These are phyloP conservation scores for Boeremia lycopersici DNA, from an alignment of 2,329 filamentous ascomycete genomes.

Conservation along the genomic window DNA sequence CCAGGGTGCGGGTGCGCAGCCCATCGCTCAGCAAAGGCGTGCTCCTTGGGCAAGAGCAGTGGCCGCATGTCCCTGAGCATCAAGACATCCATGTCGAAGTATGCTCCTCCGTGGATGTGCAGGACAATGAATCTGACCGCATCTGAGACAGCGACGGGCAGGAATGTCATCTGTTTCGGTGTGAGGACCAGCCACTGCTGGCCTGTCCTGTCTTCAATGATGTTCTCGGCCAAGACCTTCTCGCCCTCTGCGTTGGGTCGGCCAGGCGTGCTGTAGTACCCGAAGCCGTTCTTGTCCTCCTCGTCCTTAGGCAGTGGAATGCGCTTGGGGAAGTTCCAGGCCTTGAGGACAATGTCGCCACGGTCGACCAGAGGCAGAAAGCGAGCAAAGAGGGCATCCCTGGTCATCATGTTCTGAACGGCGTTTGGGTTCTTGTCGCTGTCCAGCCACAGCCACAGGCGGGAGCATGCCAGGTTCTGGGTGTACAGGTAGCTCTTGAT, in stretches of 20 bases:
- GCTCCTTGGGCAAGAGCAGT: constrained; percentile 56
- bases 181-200: constrained; percentile 61
- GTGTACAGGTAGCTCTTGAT: constrained; percentile 64
- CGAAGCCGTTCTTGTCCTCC: constrained; percentile 56
- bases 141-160: constrained; percentile 63
- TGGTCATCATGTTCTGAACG: constrained; percentile 57
- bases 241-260: constrained; percentile 52
- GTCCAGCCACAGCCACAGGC: constrained; percentile 62
- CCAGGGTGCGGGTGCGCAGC: constrained; percentile 59
- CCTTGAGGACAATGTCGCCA: constrained; percentile 58
- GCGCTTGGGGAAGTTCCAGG: constrained; percentile 60
- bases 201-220: constrained; percentile 56
- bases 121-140: constrained; percentile 62
- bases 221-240: constrained; percentile 56
- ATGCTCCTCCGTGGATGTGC: constrained; percentile 60
- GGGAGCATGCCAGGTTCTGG: constrained; percentile 61
- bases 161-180: constrained; percentile 62
- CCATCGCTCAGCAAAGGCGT: constrained; percentile 63
- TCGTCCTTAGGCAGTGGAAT: constrained; percentile 58
- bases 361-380: constrained; percentile 61
- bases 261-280: constrained; percentile 56
- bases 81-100: constrained; percentile 63
- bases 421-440: constrained; percentile 58
- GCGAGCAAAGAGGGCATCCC: constrained; percentile 59
- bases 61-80: constrained; percentile 63